Evolutionary conservation across 371 early-diverging fungal genomes (phyloP).

Genomic region (Funneliformis caledonium): DNA sequence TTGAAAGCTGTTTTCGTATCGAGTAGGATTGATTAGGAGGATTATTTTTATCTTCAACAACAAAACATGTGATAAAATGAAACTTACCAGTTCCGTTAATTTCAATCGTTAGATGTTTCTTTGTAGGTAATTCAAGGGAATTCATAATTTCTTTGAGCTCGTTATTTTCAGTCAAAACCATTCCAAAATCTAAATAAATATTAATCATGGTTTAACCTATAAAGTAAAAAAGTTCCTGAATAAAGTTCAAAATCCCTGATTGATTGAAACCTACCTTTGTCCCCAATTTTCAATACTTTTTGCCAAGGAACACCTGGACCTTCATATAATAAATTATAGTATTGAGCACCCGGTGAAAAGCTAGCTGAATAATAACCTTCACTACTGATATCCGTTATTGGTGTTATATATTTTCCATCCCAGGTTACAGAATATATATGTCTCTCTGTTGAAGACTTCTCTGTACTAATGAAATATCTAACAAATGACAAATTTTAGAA

Average conservation of each 20-base stretch:
- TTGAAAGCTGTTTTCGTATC: constrained; percentile 66
- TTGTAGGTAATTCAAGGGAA: constrained; percentile 62
- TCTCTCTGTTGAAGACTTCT: constrained; percentile 77
- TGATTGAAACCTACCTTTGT: constrained; percentile 42
- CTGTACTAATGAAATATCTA: constrained; percentile 73
- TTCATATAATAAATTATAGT: constrained; percentile 75
- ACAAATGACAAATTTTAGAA: neutral
- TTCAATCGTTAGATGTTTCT: constrained; percentile 58
- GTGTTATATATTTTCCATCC: constrained; percentile 48
- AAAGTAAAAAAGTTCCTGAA: neutral
- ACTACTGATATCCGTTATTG: constrained; percentile 56
- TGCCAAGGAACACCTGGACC: constrained; percentile 92
- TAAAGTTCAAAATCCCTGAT: neutral
- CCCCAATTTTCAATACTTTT: constrained; percentile 61
- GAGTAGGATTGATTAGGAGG: neutral
- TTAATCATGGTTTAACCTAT: neutral
- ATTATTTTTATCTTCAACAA: neutral
- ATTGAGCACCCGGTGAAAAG: constrained; percentile 78
- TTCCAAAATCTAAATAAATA: constrained; percentile 49
- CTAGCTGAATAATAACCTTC: constrained; percentile 72
- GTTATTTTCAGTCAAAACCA: constrained; percentile 62
- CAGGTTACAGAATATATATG: constrained; percentile 74
- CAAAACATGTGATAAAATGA: neutral
- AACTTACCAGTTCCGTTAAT: constrained; percentile 60
- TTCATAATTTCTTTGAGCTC: constrained; percentile 51